Base-by-base conservation (phyloP, 2,329 filamentous ascomycete species). In the Colletotrichum theobromicola region DNA sequence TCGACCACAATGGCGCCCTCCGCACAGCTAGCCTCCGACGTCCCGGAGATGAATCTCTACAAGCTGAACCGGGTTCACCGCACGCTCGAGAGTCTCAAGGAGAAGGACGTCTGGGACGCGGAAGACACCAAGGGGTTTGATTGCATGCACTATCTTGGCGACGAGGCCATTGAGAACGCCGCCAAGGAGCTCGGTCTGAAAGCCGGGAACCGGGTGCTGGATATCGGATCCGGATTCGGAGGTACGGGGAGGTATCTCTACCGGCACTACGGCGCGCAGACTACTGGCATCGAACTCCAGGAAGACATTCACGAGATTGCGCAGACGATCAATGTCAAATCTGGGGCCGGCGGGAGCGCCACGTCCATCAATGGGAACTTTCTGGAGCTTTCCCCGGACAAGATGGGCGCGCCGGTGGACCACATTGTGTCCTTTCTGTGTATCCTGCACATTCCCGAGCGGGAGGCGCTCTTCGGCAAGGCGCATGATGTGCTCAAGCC, bases 141-240 rank as follows among this genome's bases (percentile, higher is more conserved):
- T 58, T 78, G 77, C 70, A 79, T 79, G 77, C 77, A 79, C 63
- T 79, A 79, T 61, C 75, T 78, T 16, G 77, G 77, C 50, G 74
- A 79, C 50, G 42, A 13, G 7, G 77, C 77, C 18, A 74, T 79
- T 10, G 72, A 76, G n/a, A 68, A 67, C 18, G 77, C 77, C 21
- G 77, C 57, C 21, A 32, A 26, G 6, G 61, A 74, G 24, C 57
- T 79, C 34, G 60, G 62, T 8, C 70, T 79, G 28, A 50, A 46
- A 34, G 67, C 75, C 12, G 76, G 69, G n/a, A 58, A 76, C 4
- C 55, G 58, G 37, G 67, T 79, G 5, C 28, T 79, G 15, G 77
- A 79, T 63, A 62, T 79, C 62, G 77, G 77, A 13, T 76, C 77
- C 57, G 77, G 77, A 28, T 79, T 79, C 66, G 65, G 77, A 42